Conservation (phyloP, 2,329 filamentous ascomycete species). For the Arachnopeziza araneosa region DNA sequence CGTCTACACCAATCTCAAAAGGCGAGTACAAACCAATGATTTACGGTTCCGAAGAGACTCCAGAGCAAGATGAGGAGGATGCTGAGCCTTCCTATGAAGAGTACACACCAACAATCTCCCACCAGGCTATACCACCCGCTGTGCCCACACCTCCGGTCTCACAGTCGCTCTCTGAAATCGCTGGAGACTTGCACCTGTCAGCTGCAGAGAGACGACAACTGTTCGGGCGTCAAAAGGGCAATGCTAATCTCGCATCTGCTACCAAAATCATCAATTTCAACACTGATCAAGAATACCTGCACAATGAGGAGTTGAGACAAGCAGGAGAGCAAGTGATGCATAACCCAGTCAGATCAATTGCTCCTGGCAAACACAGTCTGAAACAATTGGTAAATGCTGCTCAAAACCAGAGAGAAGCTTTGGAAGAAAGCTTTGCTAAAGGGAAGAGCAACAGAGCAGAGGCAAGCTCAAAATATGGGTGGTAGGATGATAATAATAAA, state of each 20-base stretch:
- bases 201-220: slow-evolving; percentile 73
- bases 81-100: slow-evolving; percentile 28
- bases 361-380: slow-evolving; percentile 84
- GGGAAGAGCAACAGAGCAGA: slow-evolving; percentile 76
- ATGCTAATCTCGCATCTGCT: slow-evolving; percentile 36
- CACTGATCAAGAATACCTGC: slow-evolving; percentile 78
- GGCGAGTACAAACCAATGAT: slow-evolving; percentile 49
- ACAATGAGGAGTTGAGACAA: slow-evolving; percentile 72
- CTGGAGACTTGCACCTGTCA: slow-evolving; percentile 73
- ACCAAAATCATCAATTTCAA: slow-evolving; percentile 80
- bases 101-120: slow-evolving; percentile 22
- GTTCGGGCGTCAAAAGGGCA: slow-evolving; percentile 62
- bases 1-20: slow-evolving; percentile 7
- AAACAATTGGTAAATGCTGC: slow-evolving; percentile 82
- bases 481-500: slow-evolving; percentile 39
- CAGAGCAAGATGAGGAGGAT: slow-evolving; percentile 13
- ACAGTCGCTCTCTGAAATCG: slow-evolving; percentile 64
- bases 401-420: slow-evolving; percentile 73
- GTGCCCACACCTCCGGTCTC: slow-evolving; percentile 25
- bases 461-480: slow-evolving; percentile 78
- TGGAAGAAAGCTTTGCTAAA: slow-evolving; percentile 87
- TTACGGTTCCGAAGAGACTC: slow-evolving; percentile 23
- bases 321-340: slow-evolving; percentile 65
- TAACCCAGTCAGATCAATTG: slow-evolving; percentile 76
- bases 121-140: slow-evolving; percentile 17